Evolutionary conservation across 2,329 filamentous ascomycete genomes (phyloP), one percentile per base, ranked within the genome.

Genomic region (Dothideomycetes sp.): DNA sequence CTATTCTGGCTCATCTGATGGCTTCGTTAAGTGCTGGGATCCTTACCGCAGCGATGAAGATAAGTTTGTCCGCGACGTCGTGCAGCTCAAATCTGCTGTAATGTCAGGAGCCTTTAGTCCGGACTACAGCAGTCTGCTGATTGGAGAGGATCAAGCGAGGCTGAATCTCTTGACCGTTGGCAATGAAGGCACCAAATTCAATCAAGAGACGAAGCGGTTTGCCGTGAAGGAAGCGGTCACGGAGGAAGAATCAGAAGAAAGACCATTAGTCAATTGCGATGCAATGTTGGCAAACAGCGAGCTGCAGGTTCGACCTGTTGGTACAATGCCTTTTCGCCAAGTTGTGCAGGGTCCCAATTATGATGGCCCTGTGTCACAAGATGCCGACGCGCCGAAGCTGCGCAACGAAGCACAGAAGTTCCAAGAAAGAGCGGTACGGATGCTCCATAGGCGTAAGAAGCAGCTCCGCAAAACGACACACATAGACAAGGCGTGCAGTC

Each of bases 1-100:
- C 7, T 78, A 73, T 53, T 76, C 71, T 17, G 76, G 75, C 12
- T 72, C 71, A 5, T 78, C 75, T 4, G 76, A 80, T 51, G 76
- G 76, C 3, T 58, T 71, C 1, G 58, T 80, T 27, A 78, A 77
- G 45, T 60, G 63, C 3, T 80, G 76, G 76, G 68, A 80, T 51
- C 68, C 76, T 2, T 66, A 69, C 31, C 63, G 64, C 8, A 63
- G 71, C 1, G 54, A 64, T 0, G 63, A 71, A 31, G 67, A 78
- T 53, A 65, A 64, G 0, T 64, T 70, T 23, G 56, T 76, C 16
- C 60, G 65, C n/a, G 67, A 79, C 44, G 55, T 73, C 1, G 62
- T 64, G 1, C 60, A 55, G 1, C 57, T 74, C 8, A 51, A 65
- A 4, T 69, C 72, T 3, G 74, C 71, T 2, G 64, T 80, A 32